Base-by-base conservation (phyloP, 2,329 filamentous ascomycete species). In the Sclerotiophoma versabilis region DNA sequence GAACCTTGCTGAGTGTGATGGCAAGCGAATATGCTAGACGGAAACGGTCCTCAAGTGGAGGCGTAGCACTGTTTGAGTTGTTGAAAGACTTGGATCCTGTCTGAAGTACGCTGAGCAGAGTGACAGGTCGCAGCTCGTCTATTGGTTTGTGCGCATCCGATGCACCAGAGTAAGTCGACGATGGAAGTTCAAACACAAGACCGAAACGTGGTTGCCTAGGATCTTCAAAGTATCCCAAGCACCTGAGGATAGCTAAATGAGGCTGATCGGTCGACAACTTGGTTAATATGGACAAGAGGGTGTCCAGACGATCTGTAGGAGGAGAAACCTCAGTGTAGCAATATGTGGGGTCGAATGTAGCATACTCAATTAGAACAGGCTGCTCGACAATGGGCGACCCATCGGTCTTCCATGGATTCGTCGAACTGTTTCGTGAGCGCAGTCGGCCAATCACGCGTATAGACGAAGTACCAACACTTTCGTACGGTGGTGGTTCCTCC, bases 181-280 rank as follows among this genome's bases (percentile, higher is more conserved):
- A 80, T 1, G 90, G 90, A 25, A 93, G 84, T 43, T 89, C 87
- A 65, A 91, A 93, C 10, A 93, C 83, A 10, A 93, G 79, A 5
- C 90, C 90, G 48, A 92, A 84, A 9, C 90, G 83, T 0, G 79
- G 77, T 49, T 90, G 87, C 47, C 84, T 83, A 47, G 88, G 81
- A 64, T 93, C 90, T 69, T 93, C 89, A 64, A 91, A 92, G 66
- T 91, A 93, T 66, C 59, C 90, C 80, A 69, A 73, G 64, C 83
- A 87, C 80, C 82, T 89, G 2, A 87, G 81, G 20, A 76, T 78
- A 3, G 72, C 73, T 45, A 71, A 65, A 29, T 72, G 70, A 4
- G 70, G 62, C 37, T 74, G 71, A 38, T 75, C 68, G 38, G 60
- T 67, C 36, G 68, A 62, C 10, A 74, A 51, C 38, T 63, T 66